phyloP scores from a whole-genome alignment of 2,329 filamentous ascomycete genomes.

The Ilyonectria robusta region DNA sequence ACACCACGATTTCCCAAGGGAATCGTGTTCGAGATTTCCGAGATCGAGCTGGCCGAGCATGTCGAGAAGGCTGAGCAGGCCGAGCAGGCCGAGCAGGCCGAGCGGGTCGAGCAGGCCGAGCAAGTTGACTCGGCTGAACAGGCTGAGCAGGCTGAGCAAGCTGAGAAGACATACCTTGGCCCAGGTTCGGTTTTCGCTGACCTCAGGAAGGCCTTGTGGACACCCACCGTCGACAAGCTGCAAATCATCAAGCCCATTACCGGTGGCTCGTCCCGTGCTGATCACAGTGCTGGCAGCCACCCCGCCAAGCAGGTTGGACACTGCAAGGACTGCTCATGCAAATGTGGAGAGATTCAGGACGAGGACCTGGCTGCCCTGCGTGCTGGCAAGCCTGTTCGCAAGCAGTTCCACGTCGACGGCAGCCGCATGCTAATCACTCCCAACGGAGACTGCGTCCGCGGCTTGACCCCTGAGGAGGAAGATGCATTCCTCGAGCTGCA shows the following conservation, averaged over 20 bases:
- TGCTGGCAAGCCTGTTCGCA: slow-evolving; percentile 72
- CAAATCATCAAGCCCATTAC: slow-evolving; percentile 56
- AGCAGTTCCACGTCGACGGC: slow-evolving; percentile 71
- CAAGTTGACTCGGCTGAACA: no score
- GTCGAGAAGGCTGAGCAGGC: no score
- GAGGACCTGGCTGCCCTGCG: slow-evolving; percentile 69
- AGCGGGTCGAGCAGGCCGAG: slow-evolving; percentile 19
- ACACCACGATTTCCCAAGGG: slow-evolving; percentile 26
- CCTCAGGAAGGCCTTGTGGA: slow-evolving; percentile 53
- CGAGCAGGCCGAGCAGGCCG: slow-evolving; percentile 36
- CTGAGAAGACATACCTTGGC: slow-evolving; percentile 50
- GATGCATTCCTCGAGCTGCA: slow-evolving; percentile 80
- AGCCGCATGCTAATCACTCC: slow-evolving; percentile 81
- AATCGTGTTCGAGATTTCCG: neutral
- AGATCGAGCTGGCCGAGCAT: neutral
- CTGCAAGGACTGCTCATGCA: slow-evolving; percentile 56
- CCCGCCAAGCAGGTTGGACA: slow-evolving; percentile 46
- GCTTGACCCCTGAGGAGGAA: slow-evolving; percentile 78
- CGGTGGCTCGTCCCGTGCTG: slow-evolving; percentile 47
- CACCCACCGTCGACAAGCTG: slow-evolving; percentile 52
- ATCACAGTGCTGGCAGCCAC: slow-evolving; percentile 40
- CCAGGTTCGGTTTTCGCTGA: slow-evolving; percentile 55
- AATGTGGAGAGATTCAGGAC: slow-evolving; percentile 58
- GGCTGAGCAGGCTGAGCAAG: neutral
- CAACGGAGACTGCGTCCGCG: slow-evolving; percentile 82